Evolutionary conservation across 176 grass and related monocot genomes (phyloP).

Genomic region (Aegilops umbellulata): DNA sequence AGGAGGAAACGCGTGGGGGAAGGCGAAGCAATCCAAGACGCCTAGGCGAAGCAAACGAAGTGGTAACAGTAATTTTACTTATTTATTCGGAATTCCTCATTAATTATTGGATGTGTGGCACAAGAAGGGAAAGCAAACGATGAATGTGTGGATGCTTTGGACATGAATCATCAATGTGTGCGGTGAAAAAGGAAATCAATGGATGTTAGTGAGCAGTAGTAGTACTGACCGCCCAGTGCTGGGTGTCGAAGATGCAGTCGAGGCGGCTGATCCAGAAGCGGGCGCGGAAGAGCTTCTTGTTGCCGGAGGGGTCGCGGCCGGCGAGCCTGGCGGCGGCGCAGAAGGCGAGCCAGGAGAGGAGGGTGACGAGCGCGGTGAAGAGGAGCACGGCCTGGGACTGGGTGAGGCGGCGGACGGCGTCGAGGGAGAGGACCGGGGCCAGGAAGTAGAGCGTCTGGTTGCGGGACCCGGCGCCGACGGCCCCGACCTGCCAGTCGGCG

Average conservation of each 20-base stretch:
- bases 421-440: conserved; percentile 58
- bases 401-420: conserved; percentile 74
- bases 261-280: conserved; percentile 78
- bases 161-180: no score
- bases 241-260: conserved; percentile 74
- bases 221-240: conserved; percentile 72
- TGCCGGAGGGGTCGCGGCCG: conserved; percentile 33
- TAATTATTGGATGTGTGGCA: no score
- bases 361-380: conserved; percentile 41
- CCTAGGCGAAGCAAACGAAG: conserved; percentile 32
- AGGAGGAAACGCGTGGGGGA: background rate
- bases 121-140: background rate
- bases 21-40: conserved; percentile 7
- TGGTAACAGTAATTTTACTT: background rate
- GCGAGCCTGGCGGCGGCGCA: conserved; percentile 47
- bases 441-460: conserved; percentile 69
- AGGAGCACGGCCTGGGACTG: conserved; percentile 95
- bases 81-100: background rate
- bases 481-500: conserved; percentile 62
- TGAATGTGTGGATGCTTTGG: background rate
- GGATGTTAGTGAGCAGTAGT: background rate
- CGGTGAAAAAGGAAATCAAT: background rate
- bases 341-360: conserved; percentile 76
- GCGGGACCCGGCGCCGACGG: conserved; percentile 34
- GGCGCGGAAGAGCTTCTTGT: conserved; percentile 47